These are phyloP conservation scores for Bocquillonia castaneifolia DNA, from an alignment of 441 rosid species.

Conservation along the genomic window DNA sequence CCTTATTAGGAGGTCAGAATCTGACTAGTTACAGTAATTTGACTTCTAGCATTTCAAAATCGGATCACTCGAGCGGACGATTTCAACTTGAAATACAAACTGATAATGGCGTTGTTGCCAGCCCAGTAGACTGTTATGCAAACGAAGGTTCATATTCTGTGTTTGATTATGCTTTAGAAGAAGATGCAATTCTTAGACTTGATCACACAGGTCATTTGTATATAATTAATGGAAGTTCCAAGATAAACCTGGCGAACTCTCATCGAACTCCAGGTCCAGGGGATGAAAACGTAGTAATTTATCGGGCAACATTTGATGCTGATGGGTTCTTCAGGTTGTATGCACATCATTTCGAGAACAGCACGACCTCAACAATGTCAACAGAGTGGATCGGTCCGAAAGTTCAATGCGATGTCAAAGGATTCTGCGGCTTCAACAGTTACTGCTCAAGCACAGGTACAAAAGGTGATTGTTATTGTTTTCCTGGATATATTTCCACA, in stretches of 20 bases:
- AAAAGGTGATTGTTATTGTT: slow-evolving; percentile 9
- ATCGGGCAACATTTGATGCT: slow-evolving; percentile 24
- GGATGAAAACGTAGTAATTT: not conserved
- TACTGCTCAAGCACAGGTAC: slow-evolving; percentile 6
- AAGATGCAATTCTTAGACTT: not conserved
- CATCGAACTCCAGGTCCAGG: not conserved
- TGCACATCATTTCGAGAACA: slow-evolving; percentile 11
- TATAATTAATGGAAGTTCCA: not conserved
- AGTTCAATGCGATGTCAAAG: slow-evolving; percentile 3
- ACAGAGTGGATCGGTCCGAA: not conserved
- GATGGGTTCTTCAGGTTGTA: slow-evolving; percentile 27
- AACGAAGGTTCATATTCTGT: not conserved
- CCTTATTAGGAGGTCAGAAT: slow-evolving; percentile 29
- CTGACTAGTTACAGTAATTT: fast-evolving
- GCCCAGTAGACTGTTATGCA: not conserved
- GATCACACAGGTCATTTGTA: not conserved
- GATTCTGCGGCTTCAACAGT: slow-evolving; percentile 26
- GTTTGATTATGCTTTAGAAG: fast-evolving
- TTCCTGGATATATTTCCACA: slow-evolving; percentile 14
- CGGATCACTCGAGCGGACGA: slow-evolving; percentile 18
- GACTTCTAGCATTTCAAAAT: slow-evolving; percentile 18
- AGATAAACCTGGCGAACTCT: not conserved
- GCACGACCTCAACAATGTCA: not conserved
- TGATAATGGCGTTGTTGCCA: slow-evolving; percentile 21
- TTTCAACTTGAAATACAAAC: not conserved